Percentiles rank a stretch among this genome's conserved stretches.
Conservation (phyloP, 345 rosid species). For the Zanthoxylum bungeanum region DNA sequence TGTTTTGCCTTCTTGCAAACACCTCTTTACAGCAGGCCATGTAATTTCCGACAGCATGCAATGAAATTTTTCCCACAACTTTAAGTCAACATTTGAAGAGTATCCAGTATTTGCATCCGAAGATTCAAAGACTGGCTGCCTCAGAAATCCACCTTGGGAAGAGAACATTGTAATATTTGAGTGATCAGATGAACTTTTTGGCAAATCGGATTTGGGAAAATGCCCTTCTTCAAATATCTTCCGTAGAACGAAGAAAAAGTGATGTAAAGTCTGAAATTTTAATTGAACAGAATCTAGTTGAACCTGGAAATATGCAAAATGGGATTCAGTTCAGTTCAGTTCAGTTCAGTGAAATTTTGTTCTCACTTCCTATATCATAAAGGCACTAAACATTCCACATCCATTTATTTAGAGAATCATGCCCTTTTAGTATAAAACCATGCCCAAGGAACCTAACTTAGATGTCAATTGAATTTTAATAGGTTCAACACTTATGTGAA, state of each 20-base stretch:
- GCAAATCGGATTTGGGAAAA: constrained; percentile 30
- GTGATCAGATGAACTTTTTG: constrained; percentile 33
- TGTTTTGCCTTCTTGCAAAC: constrained; percentile 77
- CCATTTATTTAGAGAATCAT: neutral
- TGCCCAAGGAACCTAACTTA: neutral
- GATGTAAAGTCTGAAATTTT: constrained; percentile 77
- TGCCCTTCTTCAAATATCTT: constrained; percentile 69
- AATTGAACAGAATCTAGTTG: constrained; percentile 56
- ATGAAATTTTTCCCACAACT: constrained; percentile 45
- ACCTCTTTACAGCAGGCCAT: constrained; percentile 66
- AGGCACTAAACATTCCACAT: neutral
- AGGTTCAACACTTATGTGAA: neutral
- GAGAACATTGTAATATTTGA: constrained; percentile 34
- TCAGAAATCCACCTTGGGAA: constrained; percentile 82
- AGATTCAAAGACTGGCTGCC: constrained; percentile 54
- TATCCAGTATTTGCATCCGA: constrained; percentile 27
- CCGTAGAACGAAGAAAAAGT: constrained; percentile 70
- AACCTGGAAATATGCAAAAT: constrained; percentile 46
- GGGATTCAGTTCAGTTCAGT: constrained; percentile 4
- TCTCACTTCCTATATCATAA: neutral
- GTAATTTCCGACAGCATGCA: constrained; percentile 51
- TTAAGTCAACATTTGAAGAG: constrained; percentile 30
- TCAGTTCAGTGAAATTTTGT: neutral
- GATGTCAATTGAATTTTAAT: neutral
- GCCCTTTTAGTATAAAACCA: neutral